These are phyloP conservation scores for Paraleonurus japonicus DNA, from an alignment of 257 asterid species.

Conservation along the genomic window DNA sequence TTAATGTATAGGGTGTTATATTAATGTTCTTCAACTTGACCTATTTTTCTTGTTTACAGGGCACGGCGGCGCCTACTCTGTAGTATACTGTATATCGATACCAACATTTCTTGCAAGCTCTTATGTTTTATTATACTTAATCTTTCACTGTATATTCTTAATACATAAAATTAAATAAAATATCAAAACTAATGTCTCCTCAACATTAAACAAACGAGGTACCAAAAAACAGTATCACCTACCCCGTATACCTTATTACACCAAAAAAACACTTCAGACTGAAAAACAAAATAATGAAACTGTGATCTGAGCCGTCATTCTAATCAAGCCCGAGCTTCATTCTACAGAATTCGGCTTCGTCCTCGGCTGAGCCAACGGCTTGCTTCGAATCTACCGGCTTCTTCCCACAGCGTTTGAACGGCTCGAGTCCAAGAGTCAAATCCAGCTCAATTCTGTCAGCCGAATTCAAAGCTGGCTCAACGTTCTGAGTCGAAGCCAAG, in stretches of 20 bases:
- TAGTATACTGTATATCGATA: too few relatives aligned
- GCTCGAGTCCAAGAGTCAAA: slow-evolving; percentile 55
- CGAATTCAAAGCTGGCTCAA: too few relatives aligned
- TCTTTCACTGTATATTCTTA: background rate
- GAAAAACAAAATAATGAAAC: background rate
- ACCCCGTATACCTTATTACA: background rate
- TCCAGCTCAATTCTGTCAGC: slow-evolving; percentile 58
- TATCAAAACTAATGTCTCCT: background rate
- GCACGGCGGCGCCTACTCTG: too few relatives aligned
- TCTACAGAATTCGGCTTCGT: slow-evolving; percentile 33
- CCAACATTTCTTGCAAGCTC: too few relatives aligned
- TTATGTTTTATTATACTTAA: too few relatives aligned
- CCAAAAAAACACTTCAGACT: background rate
- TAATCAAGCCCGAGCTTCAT: slow-evolving; percentile 58
- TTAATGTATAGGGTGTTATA: too few relatives aligned
- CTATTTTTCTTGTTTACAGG: too few relatives aligned
- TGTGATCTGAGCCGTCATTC: slow-evolving; percentile 27
- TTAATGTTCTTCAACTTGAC: too few relatives aligned
- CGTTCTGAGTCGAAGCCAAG: slow-evolving; percentile 33
- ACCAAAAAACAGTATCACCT: background rate
- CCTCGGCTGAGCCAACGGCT: slow-evolving; percentile 22
- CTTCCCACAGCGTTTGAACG: slow-evolving; percentile 35
- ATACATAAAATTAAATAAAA: background rate
- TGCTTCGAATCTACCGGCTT: slow-evolving; percentile 27
- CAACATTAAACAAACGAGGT: background rate